A percentile compares a stretch with the other conserved stretches of the same genome.
These are phyloP conservation scores for Penicillium verrucosum DNA, from an alignment of 2,329 filamentous ascomycete genomes.

Conservation along the genomic window DNA sequence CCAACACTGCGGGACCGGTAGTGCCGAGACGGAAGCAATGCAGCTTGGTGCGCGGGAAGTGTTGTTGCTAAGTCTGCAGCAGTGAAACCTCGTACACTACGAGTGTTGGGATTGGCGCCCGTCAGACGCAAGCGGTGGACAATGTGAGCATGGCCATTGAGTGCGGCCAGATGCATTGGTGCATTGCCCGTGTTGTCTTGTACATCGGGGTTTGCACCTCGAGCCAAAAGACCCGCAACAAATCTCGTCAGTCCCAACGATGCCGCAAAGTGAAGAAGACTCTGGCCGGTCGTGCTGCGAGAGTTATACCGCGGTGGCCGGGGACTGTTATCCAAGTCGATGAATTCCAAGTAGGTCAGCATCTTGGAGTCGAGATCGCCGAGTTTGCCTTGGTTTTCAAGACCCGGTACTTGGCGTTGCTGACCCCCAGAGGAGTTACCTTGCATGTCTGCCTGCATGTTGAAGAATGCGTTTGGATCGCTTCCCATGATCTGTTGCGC, in stretches of 20 bases:
- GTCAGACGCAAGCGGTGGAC: conserved; percentile 70
- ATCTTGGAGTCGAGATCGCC: conserved; percentile 64
- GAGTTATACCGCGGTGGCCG: conserved; percentile 66
- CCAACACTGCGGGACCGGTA: conserved; percentile 64
- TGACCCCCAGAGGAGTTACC: conserved; percentile 39
- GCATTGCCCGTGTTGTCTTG: conserved; percentile 78
- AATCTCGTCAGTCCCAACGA: conserved; percentile 72
- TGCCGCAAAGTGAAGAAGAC: conserved; percentile 75
- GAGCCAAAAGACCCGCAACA: conserved; percentile 70
- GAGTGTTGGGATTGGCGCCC: conserved; percentile 68
- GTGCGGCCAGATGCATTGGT: conserved; percentile 74
- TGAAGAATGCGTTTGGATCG: conserved; percentile 49
- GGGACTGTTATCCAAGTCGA: conserved; percentile 72
- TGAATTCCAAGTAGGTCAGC: conserved; percentile 70
- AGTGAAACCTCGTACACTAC: conserved; percentile 67
- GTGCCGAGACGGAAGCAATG: conserved; percentile 61
- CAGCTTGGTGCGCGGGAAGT: conserved; percentile 60
- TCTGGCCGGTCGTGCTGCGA: conserved; percentile 65
- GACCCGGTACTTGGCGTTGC: conserved; percentile 45
- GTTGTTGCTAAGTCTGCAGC: conserved; percentile 69
- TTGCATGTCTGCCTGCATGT: conserved; percentile 42
- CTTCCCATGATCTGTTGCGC: conserved; percentile 49
- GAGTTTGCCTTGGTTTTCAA: conserved; percentile 42
- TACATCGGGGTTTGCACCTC: conserved; percentile 72
- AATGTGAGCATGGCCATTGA: conserved; percentile 72